These are phyloP conservation scores for Paramecium sonneborni DNA, from an alignment of 73 alveolate species.

Conservation along the genomic window DNA sequence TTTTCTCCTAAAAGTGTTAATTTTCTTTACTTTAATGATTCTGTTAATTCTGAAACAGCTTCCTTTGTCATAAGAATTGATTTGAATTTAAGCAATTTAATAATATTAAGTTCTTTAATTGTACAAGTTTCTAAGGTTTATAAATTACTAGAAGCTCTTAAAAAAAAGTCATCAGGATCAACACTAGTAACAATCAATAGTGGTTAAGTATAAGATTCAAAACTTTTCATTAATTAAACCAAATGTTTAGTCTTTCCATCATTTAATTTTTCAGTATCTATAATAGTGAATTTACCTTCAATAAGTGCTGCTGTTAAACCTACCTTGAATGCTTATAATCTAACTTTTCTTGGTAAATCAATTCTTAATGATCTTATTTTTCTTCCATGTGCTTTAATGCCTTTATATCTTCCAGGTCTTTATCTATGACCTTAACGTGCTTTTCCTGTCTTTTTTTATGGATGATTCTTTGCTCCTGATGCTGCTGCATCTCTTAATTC, in stretches of 20 bases:
- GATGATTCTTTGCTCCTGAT: constrained; percentile 24
- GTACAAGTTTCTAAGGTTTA: not conserved
- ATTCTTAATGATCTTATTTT: constrained; percentile 20
- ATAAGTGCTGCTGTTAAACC: constrained; percentile 37
- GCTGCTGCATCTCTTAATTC: constrained; percentile 33
- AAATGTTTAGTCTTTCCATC: constrained; percentile 36
- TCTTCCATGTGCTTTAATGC: constrained; percentile 49
- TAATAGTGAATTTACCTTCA: not conserved
- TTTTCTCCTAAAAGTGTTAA: not conserved
- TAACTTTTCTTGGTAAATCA: constrained; percentile 43
- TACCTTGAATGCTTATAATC: not conserved
- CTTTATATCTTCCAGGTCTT: constrained; percentile 55
- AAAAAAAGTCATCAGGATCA: not conserved
- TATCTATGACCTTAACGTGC: constrained; percentile 50
- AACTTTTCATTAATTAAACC: not conserved
- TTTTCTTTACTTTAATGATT: not conserved
- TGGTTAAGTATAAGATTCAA: not conserved
- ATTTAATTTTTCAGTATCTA: constrained; percentile 19
- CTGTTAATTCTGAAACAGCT: not conserved
- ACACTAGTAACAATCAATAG: constrained; percentile 15
- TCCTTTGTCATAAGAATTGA: constrained; percentile 6
- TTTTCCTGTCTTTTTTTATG: constrained; percentile 45
- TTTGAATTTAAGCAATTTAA: not conserved
- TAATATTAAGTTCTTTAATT: not conserved
- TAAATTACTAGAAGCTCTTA: not conserved